These are phyloP conservation scores for Singerocomus inundabilis DNA, from an alignment of 1,284 basidiomycete species.

Conservation along the genomic window DNA sequence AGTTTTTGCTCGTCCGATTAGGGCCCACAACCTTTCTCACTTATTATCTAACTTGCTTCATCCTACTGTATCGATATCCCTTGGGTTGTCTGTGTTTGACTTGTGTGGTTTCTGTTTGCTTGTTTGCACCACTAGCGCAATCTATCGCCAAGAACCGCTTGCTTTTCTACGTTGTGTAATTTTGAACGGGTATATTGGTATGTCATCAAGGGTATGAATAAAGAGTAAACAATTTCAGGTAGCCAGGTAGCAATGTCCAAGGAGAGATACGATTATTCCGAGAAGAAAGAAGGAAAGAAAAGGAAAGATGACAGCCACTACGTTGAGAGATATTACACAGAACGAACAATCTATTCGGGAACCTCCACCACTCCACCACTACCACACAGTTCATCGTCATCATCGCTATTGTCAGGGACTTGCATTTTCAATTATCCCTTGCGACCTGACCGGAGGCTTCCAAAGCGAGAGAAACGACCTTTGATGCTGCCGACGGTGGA, in stretches of 20 bases:
- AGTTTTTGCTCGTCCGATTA: neutral
- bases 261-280: neutral
- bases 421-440: conserved; percentile 34
- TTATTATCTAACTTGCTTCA: conserved; percentile 27
- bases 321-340: conserved; percentile 6
- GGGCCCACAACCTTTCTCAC: conserved; percentile 8
- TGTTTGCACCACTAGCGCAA: conserved; percentile 9
- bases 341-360: neutral
- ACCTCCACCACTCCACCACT: too few relatives aligned
- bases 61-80: conserved; percentile 29
- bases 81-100: neutral
- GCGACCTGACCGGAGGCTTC: conserved; percentile 68
- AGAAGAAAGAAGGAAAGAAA: neutral
- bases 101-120: conserved; percentile 4
- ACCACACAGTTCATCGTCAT: too few relatives aligned
- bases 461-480: conserved; percentile 68
- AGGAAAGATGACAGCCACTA: neutral
- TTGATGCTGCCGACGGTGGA: conserved; percentile 57
- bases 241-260: conserved; percentile 1
- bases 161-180: conserved; percentile 13
- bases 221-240: conserved; percentile 5
- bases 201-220: conserved; percentile 25
- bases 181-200: conserved; percentile 23
- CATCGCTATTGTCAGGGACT: neutral
- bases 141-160: conserved; percentile 11